Percentiles rank a stretch among this genome's conserved stretches.
phyloP scores from a whole-genome alignment of 106 monocot genomes.

The Dioscorea zingiberensis region DNA sequence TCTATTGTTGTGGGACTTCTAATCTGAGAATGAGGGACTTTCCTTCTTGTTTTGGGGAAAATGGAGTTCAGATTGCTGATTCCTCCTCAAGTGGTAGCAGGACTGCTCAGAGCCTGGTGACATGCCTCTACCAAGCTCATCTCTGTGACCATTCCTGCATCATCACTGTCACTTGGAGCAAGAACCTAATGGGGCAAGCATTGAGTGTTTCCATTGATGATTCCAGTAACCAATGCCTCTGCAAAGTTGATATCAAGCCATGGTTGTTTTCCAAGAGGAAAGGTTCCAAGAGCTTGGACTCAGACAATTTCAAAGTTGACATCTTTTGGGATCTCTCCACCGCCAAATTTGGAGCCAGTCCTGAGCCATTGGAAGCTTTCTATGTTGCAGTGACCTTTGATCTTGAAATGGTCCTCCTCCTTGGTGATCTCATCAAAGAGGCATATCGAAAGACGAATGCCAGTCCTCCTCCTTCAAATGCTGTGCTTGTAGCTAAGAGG shows the following conservation, averaged over 20 bases:
- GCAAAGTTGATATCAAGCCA: constrained; percentile 65
- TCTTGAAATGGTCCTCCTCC: constrained; percentile 50
- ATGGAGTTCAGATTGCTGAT: constrained; percentile 64
- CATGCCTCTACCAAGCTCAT: constrained; percentile 52
- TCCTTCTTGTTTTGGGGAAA: constrained; percentile 85
- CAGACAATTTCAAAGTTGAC: constrained; percentile 33
- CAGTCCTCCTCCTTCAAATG: constrained; percentile 18
- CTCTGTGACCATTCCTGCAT: constrained; percentile 22
- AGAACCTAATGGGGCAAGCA: constrained; percentile 60
- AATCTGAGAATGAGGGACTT: constrained; percentile 60
- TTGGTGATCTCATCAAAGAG: constrained; percentile 67
- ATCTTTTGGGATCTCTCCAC: constrained; percentile 80
- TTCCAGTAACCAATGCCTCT: constrained; percentile 30
- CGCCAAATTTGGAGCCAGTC: constrained; percentile 59
- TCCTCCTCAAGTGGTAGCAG: constrained; percentile 33
- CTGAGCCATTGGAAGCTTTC: constrained; percentile 63
- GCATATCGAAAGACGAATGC: constrained; percentile 42
- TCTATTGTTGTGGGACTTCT: too few relatives aligned
- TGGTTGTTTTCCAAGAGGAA: constrained; percentile 85
- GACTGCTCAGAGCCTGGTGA: constrained; percentile 48
- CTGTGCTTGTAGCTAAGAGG: constrained; percentile 47
- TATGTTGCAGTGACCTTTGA: constrained; percentile 56
- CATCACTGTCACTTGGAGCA: constrained; percentile 71
- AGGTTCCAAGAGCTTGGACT: constrained; percentile 52
- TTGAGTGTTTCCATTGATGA: constrained; percentile 59